Conservation (phyloP, 2,329 filamentous ascomycete genomes). For the Alternaria conjuncta region DNA sequence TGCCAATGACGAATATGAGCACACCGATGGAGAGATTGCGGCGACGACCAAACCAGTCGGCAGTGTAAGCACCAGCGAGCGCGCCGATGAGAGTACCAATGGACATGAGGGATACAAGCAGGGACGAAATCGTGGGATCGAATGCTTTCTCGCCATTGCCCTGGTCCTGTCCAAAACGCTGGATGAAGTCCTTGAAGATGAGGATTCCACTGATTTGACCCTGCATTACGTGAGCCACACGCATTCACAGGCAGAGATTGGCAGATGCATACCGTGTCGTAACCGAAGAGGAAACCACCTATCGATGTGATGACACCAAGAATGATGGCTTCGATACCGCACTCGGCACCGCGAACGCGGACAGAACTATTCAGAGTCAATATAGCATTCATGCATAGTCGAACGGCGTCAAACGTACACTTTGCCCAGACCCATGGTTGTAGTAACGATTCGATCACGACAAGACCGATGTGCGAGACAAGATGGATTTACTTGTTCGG, state of each 20-base stretch:
- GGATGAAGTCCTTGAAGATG: constrained; percentile 58
- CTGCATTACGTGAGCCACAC: constrained; percentile 7
- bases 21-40: constrained; percentile 58
- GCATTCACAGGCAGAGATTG: neutral
- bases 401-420: constrained; percentile 13
- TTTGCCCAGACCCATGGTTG: constrained; percentile 36
- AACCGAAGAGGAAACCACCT: constrained; percentile 68
- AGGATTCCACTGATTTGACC: constrained; percentile 50
- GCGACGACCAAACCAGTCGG: constrained; percentile 60
- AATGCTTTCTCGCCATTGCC: constrained; percentile 49
- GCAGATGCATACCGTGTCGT: constrained; percentile 59
- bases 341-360: constrained; percentile 40
- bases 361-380: constrained; percentile 29
- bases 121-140: constrained; percentile 54
- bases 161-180: constrained; percentile 61
- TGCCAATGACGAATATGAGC: constrained; percentile 51
- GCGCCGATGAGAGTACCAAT: constrained; percentile 53
- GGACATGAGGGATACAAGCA: constrained; percentile 43
- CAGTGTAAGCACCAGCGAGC: constrained; percentile 54
- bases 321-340: constrained; percentile 54
- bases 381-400: neutral
- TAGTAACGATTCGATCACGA: constrained; percentile 2
- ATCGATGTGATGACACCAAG: constrained; percentile 63
- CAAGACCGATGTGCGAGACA: neutral
- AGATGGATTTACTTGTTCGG: constrained; percentile 5